A percentile compares a stretch with the other conserved stretches of the same genome.
These are phyloP conservation scores for Ascoidea asiatica DNA, from an alignment of 805 yeast species.

Conservation along the genomic window DNA sequence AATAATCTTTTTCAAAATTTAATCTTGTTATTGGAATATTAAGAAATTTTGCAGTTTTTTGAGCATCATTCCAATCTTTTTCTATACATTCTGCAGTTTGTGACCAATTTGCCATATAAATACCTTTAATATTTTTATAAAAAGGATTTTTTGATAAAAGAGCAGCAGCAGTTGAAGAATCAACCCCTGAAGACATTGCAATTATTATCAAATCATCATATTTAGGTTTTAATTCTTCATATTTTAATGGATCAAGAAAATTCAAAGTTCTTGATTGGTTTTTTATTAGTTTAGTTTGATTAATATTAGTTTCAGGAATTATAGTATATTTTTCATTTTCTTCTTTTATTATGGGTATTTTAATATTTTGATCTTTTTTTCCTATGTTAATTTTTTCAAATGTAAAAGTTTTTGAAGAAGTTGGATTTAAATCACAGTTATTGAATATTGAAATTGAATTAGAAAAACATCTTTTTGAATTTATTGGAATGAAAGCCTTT, in stretches of 20 bases:
- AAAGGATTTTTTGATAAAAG: constrained; percentile 35
- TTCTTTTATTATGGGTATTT: too few relatives aligned
- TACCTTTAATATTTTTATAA: constrained; percentile 52
- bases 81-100: constrained; percentile 61
- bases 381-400: too few relatives aligned
- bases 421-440: too few relatives aligned
- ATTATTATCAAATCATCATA: constrained; percentile 51
- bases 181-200: constrained; percentile 97
- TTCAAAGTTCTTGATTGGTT: too few relatives aligned
- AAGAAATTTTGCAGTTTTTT: constrained; percentile 43
- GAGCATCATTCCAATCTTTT: constrained; percentile 79
- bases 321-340: too few relatives aligned
- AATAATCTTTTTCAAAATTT: constrained; percentile 81
- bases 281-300: too few relatives aligned
- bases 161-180: constrained; percentile 81
- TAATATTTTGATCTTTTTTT: too few relatives aligned
- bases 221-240: constrained; percentile 30
- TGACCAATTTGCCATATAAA: constrained; percentile 92
- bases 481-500: too few relatives aligned
- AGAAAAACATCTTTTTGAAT: too few relatives aligned
- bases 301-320: too few relatives aligned
- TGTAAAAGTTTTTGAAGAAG: too few relatives aligned
- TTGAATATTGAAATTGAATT: too few relatives aligned
- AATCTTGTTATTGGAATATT: constrained; percentile 62
- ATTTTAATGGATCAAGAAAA: neutral